Base-by-base conservation (phyloP, 2,329 filamentous ascomycete genomes). In the Dactylellina drechsleri region DNA sequence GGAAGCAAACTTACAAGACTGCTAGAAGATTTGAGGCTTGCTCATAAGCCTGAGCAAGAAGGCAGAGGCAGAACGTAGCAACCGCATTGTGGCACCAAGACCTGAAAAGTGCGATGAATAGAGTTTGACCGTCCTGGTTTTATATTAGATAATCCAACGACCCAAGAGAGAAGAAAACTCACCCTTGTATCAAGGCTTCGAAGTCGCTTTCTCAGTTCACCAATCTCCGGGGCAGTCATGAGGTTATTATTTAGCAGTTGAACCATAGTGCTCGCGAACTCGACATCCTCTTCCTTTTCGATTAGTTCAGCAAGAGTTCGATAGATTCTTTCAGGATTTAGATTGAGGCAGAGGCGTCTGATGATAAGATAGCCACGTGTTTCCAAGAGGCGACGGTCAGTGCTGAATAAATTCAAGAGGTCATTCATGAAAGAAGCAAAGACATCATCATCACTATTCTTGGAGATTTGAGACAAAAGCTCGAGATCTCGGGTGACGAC, bases 1-100 rank as follows among this genome's bases (percentile, higher is more conserved):
- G 73, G 82, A 31, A 28, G 53, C 13, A 89, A 49, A 16, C 89
- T 79, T 82, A 96, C 92, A 99, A 97, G 56, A 98, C 95, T 80
- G 97, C 93, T 16, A 99, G 85, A 15, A 99, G 85, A 81, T 98
- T 92, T 80, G 98, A 99, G 10, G 95, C 95, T 81, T 98, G 96
- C 81, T 99, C 95, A 81, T 99, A 99, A 12, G 94, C 95, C 82
- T 99, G 95, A 0, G 95, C 95, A 60, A 99, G 88, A 36, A 99
- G 85, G 80, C 95, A 99, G 2, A 99, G 85, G 1, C 93, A 98
- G 82, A 99, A 99, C 0, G 95, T 98, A 6, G 95, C 94, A 4
- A 99, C 96, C 1, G 95, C 93, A 80, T 99, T 99, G 81, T 97
- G 95, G 81, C 95, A 99, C 95, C 95, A 99, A 2, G 94, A 96